A percentile compares a stretch with the other conserved stretches of the same genome.
phyloP scores from a whole-genome alignment of 768 basidiomycete species.

The Auriculariales sp. region DNA sequence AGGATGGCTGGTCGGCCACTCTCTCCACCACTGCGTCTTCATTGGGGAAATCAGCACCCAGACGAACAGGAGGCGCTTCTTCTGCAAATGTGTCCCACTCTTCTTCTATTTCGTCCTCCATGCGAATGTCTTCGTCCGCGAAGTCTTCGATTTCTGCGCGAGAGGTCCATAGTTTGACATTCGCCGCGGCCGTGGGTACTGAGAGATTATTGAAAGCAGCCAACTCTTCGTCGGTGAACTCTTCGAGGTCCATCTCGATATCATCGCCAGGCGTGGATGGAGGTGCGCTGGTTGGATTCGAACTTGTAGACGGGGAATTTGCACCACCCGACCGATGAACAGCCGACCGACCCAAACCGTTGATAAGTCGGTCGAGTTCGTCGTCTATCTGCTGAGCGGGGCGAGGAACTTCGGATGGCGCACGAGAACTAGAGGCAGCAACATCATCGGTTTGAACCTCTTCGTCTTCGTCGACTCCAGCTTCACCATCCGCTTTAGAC shows the following conservation, averaged over 20 bases:
- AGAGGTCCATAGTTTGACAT: not conserved
- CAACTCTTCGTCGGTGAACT: not conserved
- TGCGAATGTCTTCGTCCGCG: not conserved
- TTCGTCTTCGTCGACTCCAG: slow-evolving; percentile 16
- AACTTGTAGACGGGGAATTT: no score
- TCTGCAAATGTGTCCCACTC: slow-evolving; percentile 1
- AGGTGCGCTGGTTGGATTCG: not conserved
- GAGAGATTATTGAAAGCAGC: not conserved
- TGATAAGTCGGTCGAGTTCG: no score
- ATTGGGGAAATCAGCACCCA: no score
- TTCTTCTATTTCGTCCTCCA: not conserved
- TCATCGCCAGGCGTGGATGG: not conserved
- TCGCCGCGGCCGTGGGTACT: not conserved
- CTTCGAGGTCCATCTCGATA: not conserved
- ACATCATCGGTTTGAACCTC: slow-evolving; percentile 16
- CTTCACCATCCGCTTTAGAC: slow-evolving; percentile 3
- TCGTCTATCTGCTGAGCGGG: no score
- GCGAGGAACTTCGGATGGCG: not conserved
- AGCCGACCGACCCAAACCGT: no score
- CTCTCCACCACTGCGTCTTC: no score
- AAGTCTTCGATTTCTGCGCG: not conserved
- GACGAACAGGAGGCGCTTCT: no score
- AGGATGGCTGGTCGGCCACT: no score
- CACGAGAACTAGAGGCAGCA: slow-evolving; percentile 9
- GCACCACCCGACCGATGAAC: no score